Conservation (phyloP, 225 moss, liverwort and hornwort genomes). For the Pseudoscleropodium purum region DNA sequence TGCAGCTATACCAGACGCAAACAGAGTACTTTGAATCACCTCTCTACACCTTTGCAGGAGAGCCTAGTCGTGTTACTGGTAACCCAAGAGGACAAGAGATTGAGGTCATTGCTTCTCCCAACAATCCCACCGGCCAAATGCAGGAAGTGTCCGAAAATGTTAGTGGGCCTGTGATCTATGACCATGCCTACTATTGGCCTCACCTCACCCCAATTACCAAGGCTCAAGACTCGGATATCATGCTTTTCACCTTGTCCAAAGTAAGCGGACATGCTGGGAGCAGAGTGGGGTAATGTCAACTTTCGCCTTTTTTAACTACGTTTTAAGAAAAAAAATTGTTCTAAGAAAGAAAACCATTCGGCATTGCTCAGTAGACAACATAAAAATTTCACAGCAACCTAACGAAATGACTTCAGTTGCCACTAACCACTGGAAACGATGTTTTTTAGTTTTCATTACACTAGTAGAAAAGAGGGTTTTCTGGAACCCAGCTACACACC, state of each 20-base stretch:
- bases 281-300: constrained; percentile 40
- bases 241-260: constrained; percentile 68
- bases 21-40: constrained; percentile 16
- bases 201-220: constrained; percentile 43
- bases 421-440: background rate
- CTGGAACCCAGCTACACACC: background rate
- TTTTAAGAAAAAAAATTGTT: background rate
- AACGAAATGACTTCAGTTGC: no score
- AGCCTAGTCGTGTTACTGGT: constrained; percentile 10
- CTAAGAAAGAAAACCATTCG: background rate
- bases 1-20: constrained; percentile 30
- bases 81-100: background rate
- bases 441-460: background rate
- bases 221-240: constrained; percentile 40
- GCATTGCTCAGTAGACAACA: background rate
- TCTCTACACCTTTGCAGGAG: constrained; percentile 35
- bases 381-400: background rate
- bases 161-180: constrained; percentile 31
- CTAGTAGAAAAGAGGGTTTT: background rate
- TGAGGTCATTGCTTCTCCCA: constrained; percentile 62
- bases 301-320: background rate
- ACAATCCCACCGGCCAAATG: constrained; percentile 45
- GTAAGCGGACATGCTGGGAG: constrained; percentile 63
- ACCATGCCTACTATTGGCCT: constrained; percentile 77
- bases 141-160: constrained; percentile 29